These are phyloP conservation scores for Glarea lozoyensis DNA, from an alignment of 495 filamentous ascomycete genomes.

Conservation along the genomic window DNA sequence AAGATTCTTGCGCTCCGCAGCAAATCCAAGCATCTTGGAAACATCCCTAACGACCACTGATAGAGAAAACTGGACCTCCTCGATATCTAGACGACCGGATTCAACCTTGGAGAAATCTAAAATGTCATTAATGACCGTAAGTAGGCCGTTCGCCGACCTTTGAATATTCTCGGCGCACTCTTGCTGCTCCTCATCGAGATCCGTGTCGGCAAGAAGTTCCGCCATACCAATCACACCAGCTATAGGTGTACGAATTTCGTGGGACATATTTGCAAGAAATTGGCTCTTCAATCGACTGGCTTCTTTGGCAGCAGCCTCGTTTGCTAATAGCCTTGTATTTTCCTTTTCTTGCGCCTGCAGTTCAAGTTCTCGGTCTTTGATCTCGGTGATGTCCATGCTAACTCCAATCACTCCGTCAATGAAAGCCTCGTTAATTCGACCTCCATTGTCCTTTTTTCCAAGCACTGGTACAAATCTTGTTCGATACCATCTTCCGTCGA, in stretches of 20 bases:
- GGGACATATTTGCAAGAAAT: constrained; percentile 74
- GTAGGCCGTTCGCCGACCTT: constrained; percentile 68
- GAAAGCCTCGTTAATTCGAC: constrained; percentile 30
- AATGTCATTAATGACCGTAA: constrained; percentile 86
- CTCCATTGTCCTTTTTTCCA: constrained; percentile 36
- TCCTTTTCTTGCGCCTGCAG: constrained; percentile 50
- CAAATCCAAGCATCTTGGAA: constrained; percentile 51
- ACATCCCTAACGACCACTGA: constrained; percentile 59
- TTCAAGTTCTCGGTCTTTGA: constrained; percentile 47
- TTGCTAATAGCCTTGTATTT: constrained; percentile 51
- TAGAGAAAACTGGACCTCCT: constrained; percentile 72
- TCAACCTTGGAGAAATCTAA: constrained; percentile 85
- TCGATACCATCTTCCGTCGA: constrained; percentile 47
- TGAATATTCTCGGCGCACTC: constrained; percentile 74
- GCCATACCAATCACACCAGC: constrained; percentile 67
- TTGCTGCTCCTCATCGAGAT: constrained; percentile 55
- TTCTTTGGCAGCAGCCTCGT: constrained; percentile 60
- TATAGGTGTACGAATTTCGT: constrained; percentile 73
- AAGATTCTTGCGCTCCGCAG: constrained; percentile 50
- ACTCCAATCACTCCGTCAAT: constrained; percentile 61
- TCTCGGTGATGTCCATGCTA: constrained; percentile 59
- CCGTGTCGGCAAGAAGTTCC: constrained; percentile 59
- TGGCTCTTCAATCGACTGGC: constrained; percentile 61
- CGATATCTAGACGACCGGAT: constrained; percentile 63
- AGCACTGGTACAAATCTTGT: constrained; percentile 54